Conservation (phyloP, 2,329 filamentous ascomycete genomes). For the Aspergillus candidus region DNA sequence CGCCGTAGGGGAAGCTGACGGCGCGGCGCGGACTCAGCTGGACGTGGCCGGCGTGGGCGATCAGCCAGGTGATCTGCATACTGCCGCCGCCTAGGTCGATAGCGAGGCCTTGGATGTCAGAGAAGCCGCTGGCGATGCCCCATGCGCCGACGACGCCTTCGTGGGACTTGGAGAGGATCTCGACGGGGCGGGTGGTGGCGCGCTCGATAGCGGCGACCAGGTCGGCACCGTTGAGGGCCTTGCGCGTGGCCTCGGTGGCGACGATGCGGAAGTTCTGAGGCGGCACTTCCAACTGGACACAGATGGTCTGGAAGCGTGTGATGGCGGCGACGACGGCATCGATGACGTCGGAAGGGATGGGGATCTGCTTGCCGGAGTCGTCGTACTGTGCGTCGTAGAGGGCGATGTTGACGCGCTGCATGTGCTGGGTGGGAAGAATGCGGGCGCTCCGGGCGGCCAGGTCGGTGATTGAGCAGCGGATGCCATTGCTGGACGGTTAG, state of each 20-base stretch:
- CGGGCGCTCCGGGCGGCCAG: slow-evolving; percentile 64
- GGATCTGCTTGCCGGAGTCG: slow-evolving; percentile 37
- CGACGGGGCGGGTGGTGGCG: slow-evolving; percentile 60
- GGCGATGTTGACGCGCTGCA: slow-evolving; percentile 70
- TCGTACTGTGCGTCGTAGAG: slow-evolving; percentile 68
- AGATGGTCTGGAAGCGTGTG: slow-evolving; percentile 64
- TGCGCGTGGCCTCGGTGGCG: slow-evolving; percentile 84
- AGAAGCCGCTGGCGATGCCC: slow-evolving; percentile 71
- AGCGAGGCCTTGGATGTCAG: slow-evolving; percentile 64
- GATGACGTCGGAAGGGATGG: slow-evolving; percentile 57
- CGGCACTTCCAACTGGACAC: slow-evolving; percentile 61
- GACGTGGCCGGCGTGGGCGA: slow-evolving; percentile 46
- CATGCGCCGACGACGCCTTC: slow-evolving; percentile 77
- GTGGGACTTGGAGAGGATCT: slow-evolving; percentile 68
- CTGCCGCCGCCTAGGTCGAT: slow-evolving; percentile 73
- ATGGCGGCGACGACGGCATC: slow-evolving; percentile 59
- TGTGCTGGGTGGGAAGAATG: slow-evolving; percentile 70
- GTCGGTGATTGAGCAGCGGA: slow-evolving; percentile 82
- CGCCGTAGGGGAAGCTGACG: slow-evolving; percentile 62
- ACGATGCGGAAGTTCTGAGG: slow-evolving; percentile 61
- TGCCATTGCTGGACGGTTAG: slow-evolving; percentile 60
- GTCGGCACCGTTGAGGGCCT: slow-evolving; percentile 64
- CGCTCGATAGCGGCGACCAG: slow-evolving; percentile 61
- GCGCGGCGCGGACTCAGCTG: slow-evolving; percentile 50
- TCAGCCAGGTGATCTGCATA: slow-evolving; percentile 63